Evolutionary conservation across 1,284 basidiomycete genomes (phyloP).

Genomic region (Melampsora larici-populina): DNA sequence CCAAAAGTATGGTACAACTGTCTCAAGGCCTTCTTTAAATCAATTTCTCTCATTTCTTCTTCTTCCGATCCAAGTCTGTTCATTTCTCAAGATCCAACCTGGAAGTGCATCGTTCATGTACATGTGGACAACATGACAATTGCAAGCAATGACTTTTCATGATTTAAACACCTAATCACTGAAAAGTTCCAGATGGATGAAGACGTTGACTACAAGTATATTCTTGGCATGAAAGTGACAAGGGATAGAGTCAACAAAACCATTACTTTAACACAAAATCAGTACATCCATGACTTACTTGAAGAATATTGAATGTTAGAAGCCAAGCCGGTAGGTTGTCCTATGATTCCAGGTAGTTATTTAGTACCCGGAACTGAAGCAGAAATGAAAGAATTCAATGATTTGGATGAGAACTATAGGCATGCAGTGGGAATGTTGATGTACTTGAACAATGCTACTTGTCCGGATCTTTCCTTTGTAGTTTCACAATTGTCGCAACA

Average conservation of each 20-base stretch:
- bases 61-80: background rate
- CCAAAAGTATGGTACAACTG: background rate
- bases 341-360: background rate
- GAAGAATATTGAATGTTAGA: background rate
- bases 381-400: background rate
- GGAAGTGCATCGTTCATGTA: background rate
- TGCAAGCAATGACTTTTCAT: background rate
- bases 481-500: too few relatives aligned
- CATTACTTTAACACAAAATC: background rate
- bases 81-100: background rate
- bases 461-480: slow-evolving; percentile 7
- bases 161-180: background rate
- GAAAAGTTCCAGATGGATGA: background rate
- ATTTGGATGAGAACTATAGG: background rate
- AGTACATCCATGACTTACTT: background rate
- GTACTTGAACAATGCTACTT: background rate
- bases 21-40: background rate
- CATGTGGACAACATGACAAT: background rate
- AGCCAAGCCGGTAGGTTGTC: background rate
- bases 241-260: background rate
- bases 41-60: background rate
- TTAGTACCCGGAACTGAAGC: background rate
- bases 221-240: background rate
- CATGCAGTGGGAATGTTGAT: background rate
- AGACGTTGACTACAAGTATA: too few relatives aligned